Evolutionary conservation across 2,329 filamentous ascomycete species (phyloP).

Genomic region (Aspergillus carbonarius): DNA sequence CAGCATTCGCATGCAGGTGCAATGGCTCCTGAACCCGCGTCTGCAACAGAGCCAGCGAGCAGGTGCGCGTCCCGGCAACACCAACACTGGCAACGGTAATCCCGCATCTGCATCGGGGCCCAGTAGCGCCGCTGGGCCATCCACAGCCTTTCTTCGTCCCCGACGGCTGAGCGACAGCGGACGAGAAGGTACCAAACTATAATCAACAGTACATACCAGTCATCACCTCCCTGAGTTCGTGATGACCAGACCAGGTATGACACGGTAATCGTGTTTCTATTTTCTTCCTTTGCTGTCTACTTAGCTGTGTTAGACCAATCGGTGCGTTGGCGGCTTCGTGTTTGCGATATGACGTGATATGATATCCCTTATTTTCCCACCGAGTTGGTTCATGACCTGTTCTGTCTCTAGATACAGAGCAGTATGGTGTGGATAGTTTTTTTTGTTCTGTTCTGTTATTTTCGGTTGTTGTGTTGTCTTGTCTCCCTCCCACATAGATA

Average conservation of each 20-base stretch:
- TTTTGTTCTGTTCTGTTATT: not conserved
- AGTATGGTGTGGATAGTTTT: not conserved
- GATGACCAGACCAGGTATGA: no score
- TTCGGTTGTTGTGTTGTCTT: not conserved
- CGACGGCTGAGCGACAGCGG: constrained; percentile 42
- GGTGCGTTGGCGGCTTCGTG: not conserved
- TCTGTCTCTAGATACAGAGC: no score
- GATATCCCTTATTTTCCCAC: not conserved
- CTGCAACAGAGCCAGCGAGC: constrained; percentile 45
- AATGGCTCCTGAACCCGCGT: constrained; percentile 61
- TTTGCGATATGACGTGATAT: not conserved
- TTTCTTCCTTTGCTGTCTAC: not conserved
- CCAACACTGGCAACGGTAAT: constrained; percentile 16
- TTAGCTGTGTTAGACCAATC: not conserved
- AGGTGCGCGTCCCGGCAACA: constrained; percentile 20
- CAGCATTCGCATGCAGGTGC: constrained; percentile 59
- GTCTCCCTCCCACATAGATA: not conserved
- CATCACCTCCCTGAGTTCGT: not conserved
- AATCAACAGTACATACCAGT: not conserved
- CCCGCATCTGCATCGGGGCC: constrained; percentile 27
- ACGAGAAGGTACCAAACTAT: constrained; percentile 43
- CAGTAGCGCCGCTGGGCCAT: constrained; percentile 23
- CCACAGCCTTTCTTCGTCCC: constrained; percentile 26
- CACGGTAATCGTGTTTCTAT: not conserved
- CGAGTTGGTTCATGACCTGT: no score